phyloP scores from a whole-genome alignment of 805 yeast genomes.

The Starmerella scarabaei region DNA sequence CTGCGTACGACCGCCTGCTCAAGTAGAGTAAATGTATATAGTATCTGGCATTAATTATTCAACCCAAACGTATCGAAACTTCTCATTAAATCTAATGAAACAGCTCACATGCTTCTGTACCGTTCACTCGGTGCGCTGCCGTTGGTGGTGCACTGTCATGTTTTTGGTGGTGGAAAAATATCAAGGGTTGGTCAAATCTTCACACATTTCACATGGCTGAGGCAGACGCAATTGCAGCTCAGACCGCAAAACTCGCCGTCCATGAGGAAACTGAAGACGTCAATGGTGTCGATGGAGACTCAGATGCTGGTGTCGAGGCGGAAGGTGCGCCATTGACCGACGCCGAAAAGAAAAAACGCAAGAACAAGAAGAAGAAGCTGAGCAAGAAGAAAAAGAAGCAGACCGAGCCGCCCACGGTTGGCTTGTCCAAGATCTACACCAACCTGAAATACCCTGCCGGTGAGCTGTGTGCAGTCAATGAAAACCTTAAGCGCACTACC shows the following conservation, averaged over 20 bases:
- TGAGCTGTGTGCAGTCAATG: conserved; percentile 14
- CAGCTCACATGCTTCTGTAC: too few species aligned
- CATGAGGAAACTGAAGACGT: background rate
- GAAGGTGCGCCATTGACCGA: conserved; percentile 20
- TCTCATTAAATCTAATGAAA: too few species aligned
- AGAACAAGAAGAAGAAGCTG: conserved; percentile 47
- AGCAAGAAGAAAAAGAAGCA: conserved; percentile 42
- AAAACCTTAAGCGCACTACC: conserved; percentile 47
- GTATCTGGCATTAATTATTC: background rate
- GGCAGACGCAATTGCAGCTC: background rate
- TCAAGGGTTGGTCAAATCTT: background rate
- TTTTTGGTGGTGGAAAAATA: too few species aligned
- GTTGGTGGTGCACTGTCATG: too few species aligned
- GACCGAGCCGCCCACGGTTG: conserved; percentile 39
- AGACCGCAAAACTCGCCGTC: background rate
- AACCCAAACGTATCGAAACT: too few species aligned
- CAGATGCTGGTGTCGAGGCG: too few species aligned
- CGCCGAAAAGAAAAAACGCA: conserved; percentile 23
- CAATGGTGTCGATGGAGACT: conserved; percentile 23
- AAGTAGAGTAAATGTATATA: conserved; percentile 15
- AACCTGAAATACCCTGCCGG: conserved; percentile 34
- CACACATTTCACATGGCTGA: background rate
- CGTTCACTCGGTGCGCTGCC: too few species aligned
- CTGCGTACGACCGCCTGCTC: conserved; percentile 75
- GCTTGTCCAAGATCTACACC: conserved; percentile 55